Percentiles rank a stretch among this genome's conserved stretches.
These are phyloP conservation scores for Trametes gibbosa DNA, from an alignment of 768 basidiomycete genomes.

Conservation along the genomic window DNA sequence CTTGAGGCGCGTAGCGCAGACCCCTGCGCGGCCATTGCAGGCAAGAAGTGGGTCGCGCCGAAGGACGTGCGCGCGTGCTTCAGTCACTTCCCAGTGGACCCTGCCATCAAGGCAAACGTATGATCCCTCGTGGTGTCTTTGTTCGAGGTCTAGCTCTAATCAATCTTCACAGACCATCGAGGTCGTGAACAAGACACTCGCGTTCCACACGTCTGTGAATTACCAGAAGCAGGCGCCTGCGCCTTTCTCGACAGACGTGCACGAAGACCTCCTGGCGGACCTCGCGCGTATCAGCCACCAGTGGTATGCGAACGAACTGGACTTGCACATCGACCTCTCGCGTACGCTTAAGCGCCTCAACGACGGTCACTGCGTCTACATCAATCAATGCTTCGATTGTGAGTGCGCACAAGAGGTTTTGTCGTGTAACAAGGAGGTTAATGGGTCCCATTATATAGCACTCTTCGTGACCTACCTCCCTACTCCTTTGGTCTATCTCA, in stretches of 20 bases:
- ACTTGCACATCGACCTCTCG: slow-evolving; percentile 54
- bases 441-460: too few relatives aligned
- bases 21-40: slow-evolving; percentile 51
- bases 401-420: too few relatives aligned
- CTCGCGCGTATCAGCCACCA: slow-evolving; percentile 44
- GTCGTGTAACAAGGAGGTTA: too few relatives aligned
- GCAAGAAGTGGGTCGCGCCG: slow-evolving; percentile 55
- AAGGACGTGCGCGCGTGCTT: slow-evolving; percentile 50
- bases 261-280: slow-evolving; percentile 52
- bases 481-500: slow-evolving; percentile 46
- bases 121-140: slow-evolving; percentile 7
- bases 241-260: slow-evolving; percentile 53
- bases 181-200: slow-evolving; percentile 53
- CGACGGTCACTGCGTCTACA: slow-evolving; percentile 58
- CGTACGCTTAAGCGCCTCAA: slow-evolving; percentile 51
- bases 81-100: slow-evolving; percentile 46
- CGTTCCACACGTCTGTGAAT: slow-evolving; percentile 62
- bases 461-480: slow-evolving; percentile 42
- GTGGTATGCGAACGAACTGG: slow-evolving; percentile 49
- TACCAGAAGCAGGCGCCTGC: slow-evolving; percentile 54
- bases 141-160: not conserved
- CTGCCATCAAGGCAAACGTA: slow-evolving; percentile 49
- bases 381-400: slow-evolving; percentile 57
- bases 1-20: slow-evolving; percentile 29
- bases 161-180: slow-evolving; percentile 44